Evolutionary conservation across 805 yeast genomes (phyloP).

Genomic region (Cephaloascus albidus): DNA sequence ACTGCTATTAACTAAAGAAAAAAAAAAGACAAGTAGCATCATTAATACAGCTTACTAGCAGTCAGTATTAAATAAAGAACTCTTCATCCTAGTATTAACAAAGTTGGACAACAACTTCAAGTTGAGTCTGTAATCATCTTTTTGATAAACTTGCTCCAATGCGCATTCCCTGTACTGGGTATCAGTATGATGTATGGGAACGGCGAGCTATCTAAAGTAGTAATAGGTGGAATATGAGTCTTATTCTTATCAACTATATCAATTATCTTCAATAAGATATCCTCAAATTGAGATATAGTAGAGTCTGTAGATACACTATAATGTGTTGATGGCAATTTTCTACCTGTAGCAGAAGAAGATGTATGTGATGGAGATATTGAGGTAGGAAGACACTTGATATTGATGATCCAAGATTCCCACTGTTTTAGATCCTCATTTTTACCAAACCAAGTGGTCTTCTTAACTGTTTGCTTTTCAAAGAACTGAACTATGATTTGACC

Average conservation of each 20-base stretch:
- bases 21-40: too few relatives aligned
- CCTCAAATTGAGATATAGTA: conserved; percentile 21
- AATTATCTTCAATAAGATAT: conserved; percentile 35
- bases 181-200: conserved; percentile 39
- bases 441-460: conserved; percentile 51
- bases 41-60: too few relatives aligned
- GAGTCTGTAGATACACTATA: background rate
- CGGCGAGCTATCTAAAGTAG: conserved; percentile 56
- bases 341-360: conserved; percentile 2
- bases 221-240: conserved; percentile 67
- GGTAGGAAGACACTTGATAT: conserved; percentile 33
- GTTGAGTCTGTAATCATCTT: conserved; percentile 21
- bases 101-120: background rate
- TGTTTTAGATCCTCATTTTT: conserved; percentile 30
- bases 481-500: conserved; percentile 29
- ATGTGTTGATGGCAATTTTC: background rate
- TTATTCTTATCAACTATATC: conserved; percentile 46
- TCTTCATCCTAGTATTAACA: too few relatives aligned
- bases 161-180: conserved; percentile 13
- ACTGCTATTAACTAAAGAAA: too few relatives aligned
- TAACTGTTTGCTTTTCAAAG: conserved; percentile 20
- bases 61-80: too few relatives aligned
- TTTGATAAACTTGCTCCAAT: conserved; percentile 34
- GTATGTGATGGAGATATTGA: conserved; percentile 7
- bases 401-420: conserved; percentile 70